Evolutionary conservation across 1,284 basidiomycete genomes (phyloP), one percentile per base, ranked within the genome.

Genomic region (Trametes sp.): DNA sequence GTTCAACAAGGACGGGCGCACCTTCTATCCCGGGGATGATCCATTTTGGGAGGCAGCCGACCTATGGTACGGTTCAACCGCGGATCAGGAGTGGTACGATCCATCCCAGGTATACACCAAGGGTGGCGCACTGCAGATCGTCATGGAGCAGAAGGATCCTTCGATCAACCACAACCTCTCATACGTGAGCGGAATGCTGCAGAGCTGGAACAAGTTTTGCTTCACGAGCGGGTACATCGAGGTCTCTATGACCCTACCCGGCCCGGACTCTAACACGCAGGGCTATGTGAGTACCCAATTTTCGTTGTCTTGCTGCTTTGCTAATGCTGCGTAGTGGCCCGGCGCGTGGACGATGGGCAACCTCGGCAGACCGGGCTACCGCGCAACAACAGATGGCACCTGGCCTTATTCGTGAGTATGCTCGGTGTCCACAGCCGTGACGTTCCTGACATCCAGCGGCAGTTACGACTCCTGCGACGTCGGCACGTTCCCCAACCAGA

Each of bases 301-400:
- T 5, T 23, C 29, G 23, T 42, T 6, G 5, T 16, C 19, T 7
- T 23, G 51, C 19, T 38, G 23, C 23, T 36, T 48, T 52, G 16
- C 16, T 33, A 21, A 11, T 59, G 54, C 31, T 16, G 19, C 26
- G 49, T 56, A 90, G 72, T 92, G 89, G 89, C 89, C 89, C 68
- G 87, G 85, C 78, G 75, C 72, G 74, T 96, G 95, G 95, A 93
- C 91, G 7, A 93, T 98, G 92, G 95, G 95, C 4, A 97, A 97
- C 72, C 83, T 98, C 3, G 95, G 89, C 1, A 80, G 95, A 55
- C 88, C 94, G 0, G 95, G 94, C 3, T 90, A 94, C 74, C 83
- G 88, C 23, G 93, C 90, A 0, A 89, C 92, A 0, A 90, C 90
- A 2, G 92, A 96, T 59, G 95, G 93, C 9, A 81, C 85, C 70